Conservation (phyloP, 1,139 yeast genomes). For the Candida tunisiensis region DNA sequence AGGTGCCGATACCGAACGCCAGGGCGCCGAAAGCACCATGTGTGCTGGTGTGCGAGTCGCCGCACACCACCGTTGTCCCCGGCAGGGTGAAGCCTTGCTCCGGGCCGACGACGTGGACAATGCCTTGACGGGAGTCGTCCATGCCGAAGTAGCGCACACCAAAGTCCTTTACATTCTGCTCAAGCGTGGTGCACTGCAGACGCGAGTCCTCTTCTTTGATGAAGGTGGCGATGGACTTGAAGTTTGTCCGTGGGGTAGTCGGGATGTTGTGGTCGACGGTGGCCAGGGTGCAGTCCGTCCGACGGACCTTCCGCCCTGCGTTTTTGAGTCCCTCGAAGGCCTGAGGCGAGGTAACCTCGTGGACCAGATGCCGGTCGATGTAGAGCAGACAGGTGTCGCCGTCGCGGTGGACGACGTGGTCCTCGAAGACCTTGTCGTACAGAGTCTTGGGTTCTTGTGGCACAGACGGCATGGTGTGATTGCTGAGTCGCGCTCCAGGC, state of each 20-base stretch:
- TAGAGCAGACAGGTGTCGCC: conserved; percentile 74
- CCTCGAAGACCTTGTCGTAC: conserved; percentile 91
- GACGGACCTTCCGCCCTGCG: conserved; percentile 79
- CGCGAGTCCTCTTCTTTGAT: conserved; percentile 85
- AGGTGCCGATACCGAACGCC: conserved; percentile 97
- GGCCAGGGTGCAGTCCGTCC: conserved; percentile 89
- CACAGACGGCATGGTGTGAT: background rate
- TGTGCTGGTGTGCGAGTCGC: conserved; percentile 96
- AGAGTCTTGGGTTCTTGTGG: conserved; percentile 28
- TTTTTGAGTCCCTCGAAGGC: conserved; percentile 89
- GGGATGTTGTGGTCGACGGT: conserved; percentile 98
- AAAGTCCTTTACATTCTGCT: conserved; percentile 80
- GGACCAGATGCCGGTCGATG: conserved; percentile 93
- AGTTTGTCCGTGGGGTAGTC: conserved; percentile 63
- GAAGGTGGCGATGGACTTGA: conserved; percentile 62
- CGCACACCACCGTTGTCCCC: conserved; percentile 97
- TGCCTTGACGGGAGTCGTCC: conserved; percentile 90
- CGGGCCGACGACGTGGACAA: conserved; percentile 96
- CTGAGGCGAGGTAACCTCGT: conserved; percentile 97
- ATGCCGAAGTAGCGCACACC: conserved; percentile 87
- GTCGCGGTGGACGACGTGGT: conserved; percentile 79
- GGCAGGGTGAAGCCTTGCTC: conserved; percentile 98
- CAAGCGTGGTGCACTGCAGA: conserved; percentile 81
- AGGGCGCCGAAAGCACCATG: conserved; percentile 98
- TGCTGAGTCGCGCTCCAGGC: no score